A percentile compares a stretch with the other conserved stretches of the same genome.
phyloP scores from a whole-genome alignment of 2,329 filamentous ascomycete genomes.

The Apiospora saccharicola region DNA sequence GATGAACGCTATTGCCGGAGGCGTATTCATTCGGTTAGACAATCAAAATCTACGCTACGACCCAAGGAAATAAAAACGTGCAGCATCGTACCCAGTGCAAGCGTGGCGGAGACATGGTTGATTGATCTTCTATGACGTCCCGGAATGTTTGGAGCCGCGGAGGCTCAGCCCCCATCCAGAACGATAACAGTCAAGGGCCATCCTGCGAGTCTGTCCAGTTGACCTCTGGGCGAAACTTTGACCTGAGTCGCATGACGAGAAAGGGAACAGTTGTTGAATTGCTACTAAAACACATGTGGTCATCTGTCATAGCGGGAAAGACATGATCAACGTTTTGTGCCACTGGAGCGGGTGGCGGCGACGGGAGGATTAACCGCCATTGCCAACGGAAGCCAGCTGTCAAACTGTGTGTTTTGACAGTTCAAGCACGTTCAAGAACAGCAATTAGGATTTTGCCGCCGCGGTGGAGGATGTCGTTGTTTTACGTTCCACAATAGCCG shows the following conservation, averaged over 20 bases:
- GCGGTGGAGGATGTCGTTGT: neutral
- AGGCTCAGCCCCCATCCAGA: neutral
- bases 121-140: neutral
- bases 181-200: neutral
- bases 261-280: neutral
- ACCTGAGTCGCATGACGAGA: neutral
- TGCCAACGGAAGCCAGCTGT: slow-evolving; percentile 56
- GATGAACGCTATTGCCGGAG: slow-evolving; percentile 79
- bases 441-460: neutral
- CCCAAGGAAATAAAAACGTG: neutral
- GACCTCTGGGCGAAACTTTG: neutral
- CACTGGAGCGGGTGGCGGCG: neutral
- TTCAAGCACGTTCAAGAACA: slow-evolving; percentile 34
- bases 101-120: neutral
- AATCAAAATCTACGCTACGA: neutral
- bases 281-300: neutral
- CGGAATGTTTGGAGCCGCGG: neutral
- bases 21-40: neutral
- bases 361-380: slow-evolving; percentile 69
- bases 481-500: neutral
- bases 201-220: neutral
- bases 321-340: neutral
- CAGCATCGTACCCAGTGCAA: neutral
- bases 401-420: neutral
- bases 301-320: slow-evolving; percentile 6